Base-by-base conservation (phyloP, 2,329 filamentous ascomycete species). In the Dactylellina drechsleri region DNA sequence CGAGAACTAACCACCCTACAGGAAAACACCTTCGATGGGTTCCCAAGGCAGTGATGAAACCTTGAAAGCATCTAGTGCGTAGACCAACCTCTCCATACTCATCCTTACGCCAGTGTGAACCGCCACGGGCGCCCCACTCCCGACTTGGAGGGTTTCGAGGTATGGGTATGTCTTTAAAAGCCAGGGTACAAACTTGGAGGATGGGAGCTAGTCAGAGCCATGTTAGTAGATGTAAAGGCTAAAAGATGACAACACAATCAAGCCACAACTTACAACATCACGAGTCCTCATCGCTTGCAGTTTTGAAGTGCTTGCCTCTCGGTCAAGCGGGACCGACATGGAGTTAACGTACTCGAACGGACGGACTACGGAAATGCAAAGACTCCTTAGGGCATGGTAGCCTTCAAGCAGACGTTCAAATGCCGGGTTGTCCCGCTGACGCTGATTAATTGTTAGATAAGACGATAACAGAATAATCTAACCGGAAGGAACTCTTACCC, bases 1-100 rank as follows among this genome's bases (percentile, higher is more conserved):
- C 18, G 18, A 53, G 13, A 43, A 45, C 26, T 13, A 23, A 60
- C 26, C 13, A 57, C 40, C 40, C 60, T 60, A 75, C 43, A 75
- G 36, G 26, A 75, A 75, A 56, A 75, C 71, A 31, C 71, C 71
- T 57, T 75, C 71, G 64, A 75, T 68, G 16, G 71, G 61, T 41
- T 67, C 71, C 71, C 71, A 75, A 65, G 64, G 64, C 64, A 60
- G 59, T 20, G 65, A 49, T 18, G 71, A 75, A 54, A 75, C 64
- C 64, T 68, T 75, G 64, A 75, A 75, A 28, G 71, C 53, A 41
- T 56, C 45, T 18, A 68, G 58, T 20, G 71, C 71, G 52, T 65
- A 75, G 7, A 75, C 64, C 58, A 75, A 68, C 59, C 71, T 75
- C 58, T 75, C 71, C 43, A 41, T 64, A 36, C 31, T 68, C 57